Conservation (phyloP, 371 early-diverging fungal genomes). For the Mortierella sp. region DNA sequence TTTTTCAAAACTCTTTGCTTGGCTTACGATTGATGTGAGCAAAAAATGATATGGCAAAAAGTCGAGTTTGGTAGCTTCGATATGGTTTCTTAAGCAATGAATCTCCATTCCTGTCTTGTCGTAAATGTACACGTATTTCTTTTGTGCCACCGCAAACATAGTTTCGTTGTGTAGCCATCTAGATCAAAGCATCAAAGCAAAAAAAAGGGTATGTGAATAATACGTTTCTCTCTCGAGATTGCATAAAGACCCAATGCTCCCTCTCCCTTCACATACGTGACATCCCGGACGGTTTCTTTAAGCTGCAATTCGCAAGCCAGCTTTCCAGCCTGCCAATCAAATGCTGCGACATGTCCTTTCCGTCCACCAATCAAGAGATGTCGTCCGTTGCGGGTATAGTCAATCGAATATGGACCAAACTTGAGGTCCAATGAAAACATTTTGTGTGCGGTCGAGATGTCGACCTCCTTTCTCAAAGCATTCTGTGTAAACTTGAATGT, state of each 20-base stretch:
- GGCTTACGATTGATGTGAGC: slow-evolving; percentile 82
- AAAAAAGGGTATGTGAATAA: neutral
- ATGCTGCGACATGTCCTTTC: slow-evolving; percentile 93
- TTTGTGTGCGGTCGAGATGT: slow-evolving; percentile 84
- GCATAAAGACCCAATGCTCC: neutral
- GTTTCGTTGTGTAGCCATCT: slow-evolving; percentile 97
- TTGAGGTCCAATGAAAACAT: slow-evolving; percentile 83
- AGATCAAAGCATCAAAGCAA: slow-evolving; percentile 12
- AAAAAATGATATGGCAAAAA: slow-evolving; percentile 98
- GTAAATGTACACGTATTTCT: slow-evolving; percentile 96
- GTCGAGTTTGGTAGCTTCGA: slow-evolving; percentile 85
- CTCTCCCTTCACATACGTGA: slow-evolving; percentile 71
- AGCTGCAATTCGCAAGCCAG: slow-evolving; percentile 91
- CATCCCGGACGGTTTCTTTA: slow-evolving; percentile 92
- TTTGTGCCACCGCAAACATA: slow-evolving; percentile 98
- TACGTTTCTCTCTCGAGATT: neutral
- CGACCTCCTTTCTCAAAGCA: slow-evolving; percentile 80
- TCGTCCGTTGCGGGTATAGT: slow-evolving; percentile 94
- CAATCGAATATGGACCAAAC: slow-evolving; percentile 90
- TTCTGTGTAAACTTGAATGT: slow-evolving; percentile 91
- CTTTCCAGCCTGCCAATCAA: slow-evolving; percentile 93
- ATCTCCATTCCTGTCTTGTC: slow-evolving; percentile 95
- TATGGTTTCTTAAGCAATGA: slow-evolving; percentile 91
- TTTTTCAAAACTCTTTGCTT: too few species aligned
- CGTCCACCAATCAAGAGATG: slow-evolving; percentile 90